Base-by-base conservation (phyloP, 371 early-diverging fungal species). In the Zopfochytrium polystomum region DNA sequence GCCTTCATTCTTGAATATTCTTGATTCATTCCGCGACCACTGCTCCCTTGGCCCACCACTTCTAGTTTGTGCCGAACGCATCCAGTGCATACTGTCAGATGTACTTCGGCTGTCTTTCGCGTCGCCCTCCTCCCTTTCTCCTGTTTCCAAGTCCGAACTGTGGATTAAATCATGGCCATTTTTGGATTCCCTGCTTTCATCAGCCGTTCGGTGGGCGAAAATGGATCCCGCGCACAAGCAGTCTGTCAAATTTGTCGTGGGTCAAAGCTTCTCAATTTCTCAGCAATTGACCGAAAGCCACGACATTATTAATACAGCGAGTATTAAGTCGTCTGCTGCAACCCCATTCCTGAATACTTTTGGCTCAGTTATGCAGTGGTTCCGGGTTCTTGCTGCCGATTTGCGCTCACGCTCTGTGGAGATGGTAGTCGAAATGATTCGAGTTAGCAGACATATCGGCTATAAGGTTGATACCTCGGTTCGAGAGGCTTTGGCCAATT, bases 121-220 rank as follows among this genome's bases (percentile, higher is more conserved):
- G 11, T 22, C 27, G 26, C 33, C 60, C 50, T 55, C 31, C 26
- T 20, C 22, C 22, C 43, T 49, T 44, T 30, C 49, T 3, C 49
- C 50, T 49, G 54, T 49, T 1, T 45, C 29, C 32, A 30, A 34
- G 15, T 30, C 60, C 22, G 43, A 60, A 20, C 48, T 55, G 1
- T 66, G 66, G 66, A 60, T 60, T 25, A 66, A 66, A 50, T n/a
- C 54, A 2, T 66, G 66, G 66, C 66, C 66, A 9, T 66, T 66
- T 29, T 23, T 66, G 11, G 20, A 15, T 1, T 32, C 55, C 7
- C 35, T 66, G 15, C 46, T 66, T 2, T 7, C 27, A 7, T 55
- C 55, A 22, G 50, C 51, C 29, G 60, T 57, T 13, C 47, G 47
- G 33, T 66, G 66, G 66, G 66, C 66, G 15, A 66, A 66, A 44